Conservation (phyloP, 345 rosid species). For the Lepidium sativum region DNA sequence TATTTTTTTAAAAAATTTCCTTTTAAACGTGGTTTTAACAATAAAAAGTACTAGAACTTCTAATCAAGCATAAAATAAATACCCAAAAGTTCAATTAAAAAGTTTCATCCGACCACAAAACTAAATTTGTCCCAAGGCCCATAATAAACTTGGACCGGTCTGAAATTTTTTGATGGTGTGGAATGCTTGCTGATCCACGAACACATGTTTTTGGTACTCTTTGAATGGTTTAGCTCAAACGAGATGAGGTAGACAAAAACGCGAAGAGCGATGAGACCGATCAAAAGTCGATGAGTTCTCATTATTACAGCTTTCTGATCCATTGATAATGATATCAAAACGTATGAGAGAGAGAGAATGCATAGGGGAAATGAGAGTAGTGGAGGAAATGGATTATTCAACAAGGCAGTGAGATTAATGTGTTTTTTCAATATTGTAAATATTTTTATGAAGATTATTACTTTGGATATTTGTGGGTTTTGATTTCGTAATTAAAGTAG, state of each 20-base stretch:
- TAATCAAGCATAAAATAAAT: neutral
- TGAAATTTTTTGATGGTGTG: neutral
- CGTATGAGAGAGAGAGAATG: neutral
- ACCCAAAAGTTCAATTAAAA: neutral
- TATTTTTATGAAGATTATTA: slow-evolving; percentile 1
- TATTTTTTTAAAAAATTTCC: too few species aligned
- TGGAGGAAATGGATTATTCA: neutral
- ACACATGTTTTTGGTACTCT: slow-evolving; percentile 3
- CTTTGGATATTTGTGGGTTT: neutral
- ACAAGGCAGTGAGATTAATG: neutral
- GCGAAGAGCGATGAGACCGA: neutral
- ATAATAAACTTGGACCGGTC: neutral
- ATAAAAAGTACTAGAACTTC: neutral
- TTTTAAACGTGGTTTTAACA: too few species aligned
- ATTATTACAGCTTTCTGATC: neutral
- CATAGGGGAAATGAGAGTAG: neutral
- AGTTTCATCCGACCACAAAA: neutral
- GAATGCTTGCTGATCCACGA: slow-evolving; percentile 29
- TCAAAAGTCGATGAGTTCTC: neutral
- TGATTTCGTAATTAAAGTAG: neutral
- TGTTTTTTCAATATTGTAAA: neutral
- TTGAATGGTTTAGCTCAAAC: neutral
- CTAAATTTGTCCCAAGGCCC: neutral
- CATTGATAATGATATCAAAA: neutral
- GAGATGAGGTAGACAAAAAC: neutral